Conservation (phyloP, 2,329 filamentous ascomycete genomes). For the Trichophyton benhamiae region DNA sequence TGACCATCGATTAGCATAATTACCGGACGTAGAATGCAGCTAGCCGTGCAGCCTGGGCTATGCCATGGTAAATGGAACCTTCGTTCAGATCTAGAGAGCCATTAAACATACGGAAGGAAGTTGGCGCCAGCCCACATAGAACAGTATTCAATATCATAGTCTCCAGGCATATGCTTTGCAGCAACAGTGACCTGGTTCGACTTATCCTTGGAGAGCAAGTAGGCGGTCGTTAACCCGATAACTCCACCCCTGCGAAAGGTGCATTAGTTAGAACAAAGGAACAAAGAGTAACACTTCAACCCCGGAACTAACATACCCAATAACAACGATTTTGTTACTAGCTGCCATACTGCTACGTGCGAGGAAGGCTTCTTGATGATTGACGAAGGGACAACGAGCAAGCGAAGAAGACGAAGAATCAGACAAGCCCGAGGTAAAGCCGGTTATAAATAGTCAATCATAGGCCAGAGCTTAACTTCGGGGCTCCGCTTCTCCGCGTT, state of each 20-base stretch:
- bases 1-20: neutral
- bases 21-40: neutral
- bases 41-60: neutral
- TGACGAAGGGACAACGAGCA: neutral
- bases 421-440: neutral
- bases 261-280: neutral
- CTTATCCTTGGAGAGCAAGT: constrained; percentile 46
- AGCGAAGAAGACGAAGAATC: neutral
- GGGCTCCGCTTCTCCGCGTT: too few species aligned
- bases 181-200: constrained; percentile 54
- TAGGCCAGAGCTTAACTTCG: too few species aligned
- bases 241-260: constrained; percentile 46
- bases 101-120: constrained; percentile 52
- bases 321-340: constrained; percentile 28
- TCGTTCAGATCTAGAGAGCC: too few species aligned
- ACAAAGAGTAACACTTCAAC: neutral
- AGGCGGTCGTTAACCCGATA: constrained; percentile 52
- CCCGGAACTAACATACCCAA: constrained; percentile 22
- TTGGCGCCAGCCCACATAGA: constrained; percentile 85
- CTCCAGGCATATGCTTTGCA: constrained; percentile 84
- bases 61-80: neutral
- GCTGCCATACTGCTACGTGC: constrained; percentile 5
- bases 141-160: constrained; percentile 82
- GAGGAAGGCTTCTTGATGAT: neutral
- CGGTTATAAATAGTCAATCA: neutral